Evolutionary conservation across 1,139 yeast species (phyloP).

Genomic region (Blastobotrys apis): DNA sequence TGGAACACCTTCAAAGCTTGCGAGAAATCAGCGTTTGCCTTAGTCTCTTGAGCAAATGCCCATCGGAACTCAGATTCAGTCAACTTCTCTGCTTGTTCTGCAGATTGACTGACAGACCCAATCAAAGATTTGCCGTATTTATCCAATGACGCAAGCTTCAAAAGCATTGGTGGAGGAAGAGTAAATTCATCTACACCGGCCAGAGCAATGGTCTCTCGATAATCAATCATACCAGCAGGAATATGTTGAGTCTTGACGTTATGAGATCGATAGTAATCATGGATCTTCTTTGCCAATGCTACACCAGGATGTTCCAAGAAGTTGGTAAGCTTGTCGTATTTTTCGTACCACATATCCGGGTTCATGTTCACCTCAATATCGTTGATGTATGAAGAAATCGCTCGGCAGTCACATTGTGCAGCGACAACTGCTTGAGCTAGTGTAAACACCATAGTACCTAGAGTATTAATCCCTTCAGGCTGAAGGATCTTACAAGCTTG

Average conservation of each 20-base stretch:
- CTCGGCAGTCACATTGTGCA: constrained; percentile 26
- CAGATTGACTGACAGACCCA: neutral
- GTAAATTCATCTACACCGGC: constrained; percentile 37
- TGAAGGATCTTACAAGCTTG: constrained; percentile 30
- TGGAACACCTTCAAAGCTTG: constrained; percentile 9
- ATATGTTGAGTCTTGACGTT: constrained; percentile 29
- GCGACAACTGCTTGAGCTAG: constrained; percentile 31
- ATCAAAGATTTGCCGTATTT: neutral
- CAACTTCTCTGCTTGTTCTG: neutral
- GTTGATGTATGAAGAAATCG: constrained; percentile 35
- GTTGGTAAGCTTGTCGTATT: constrained; percentile 19
- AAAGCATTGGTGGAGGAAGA: constrained; percentile 12
- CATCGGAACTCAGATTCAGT: constrained; percentile 4
- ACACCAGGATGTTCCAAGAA: constrained; percentile 29
- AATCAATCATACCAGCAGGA: constrained; percentile 35
- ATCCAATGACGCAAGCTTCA: neutral
- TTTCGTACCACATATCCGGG: constrained; percentile 20
- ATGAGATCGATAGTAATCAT: constrained; percentile 34
- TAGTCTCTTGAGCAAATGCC: neutral
- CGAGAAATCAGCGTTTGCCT: neutral
- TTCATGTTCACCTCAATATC: constrained; percentile 27
- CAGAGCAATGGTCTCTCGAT: constrained; percentile 27
- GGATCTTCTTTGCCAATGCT: constrained; percentile 27
- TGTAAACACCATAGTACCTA: constrained; percentile 35
- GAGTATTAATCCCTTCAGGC: constrained; percentile 25